Evolutionary conservation across 2,329 filamentous ascomycete species (phyloP), one percentile per base, ranked within the genome.

Genomic region (Aspergillus caelatus): DNA sequence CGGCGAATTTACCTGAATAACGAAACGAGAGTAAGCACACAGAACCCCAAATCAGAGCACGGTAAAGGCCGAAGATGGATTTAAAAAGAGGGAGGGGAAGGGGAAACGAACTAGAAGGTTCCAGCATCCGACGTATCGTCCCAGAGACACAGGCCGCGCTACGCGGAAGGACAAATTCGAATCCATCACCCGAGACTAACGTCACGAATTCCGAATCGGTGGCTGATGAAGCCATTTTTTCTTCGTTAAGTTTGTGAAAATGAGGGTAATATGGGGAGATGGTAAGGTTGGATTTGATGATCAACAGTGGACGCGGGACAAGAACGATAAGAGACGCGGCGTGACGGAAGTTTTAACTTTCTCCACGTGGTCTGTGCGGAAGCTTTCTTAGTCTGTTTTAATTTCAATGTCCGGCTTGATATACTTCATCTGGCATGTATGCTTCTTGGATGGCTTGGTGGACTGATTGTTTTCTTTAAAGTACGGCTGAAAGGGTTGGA

Each of bases 71-170:
- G 16, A n/a, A 3, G 16, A n/a, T 9, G 16, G 8, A 41, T 41
- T 14, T n/a, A 30, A 36, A 45, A 39, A 53, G 21, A 21, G 39
- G 11, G 57, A 34, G 36, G 23, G 23, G 23, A 55, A 58, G 32
- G 57, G 53, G 45, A 41, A 12, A 23, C 50, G 60, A 65, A 36
- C 52, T 61, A 75, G 81, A 78, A 23, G 86, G 84, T 68, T 90
- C 86, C 53, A 91, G 76, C 83, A 89, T 89, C 66, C 86, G 83
- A 67, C 84, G 84, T 70, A 91, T 86, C 2, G 87, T 86, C 52
- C 83, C 85, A 5, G 87, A 87, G 62, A 89, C 81, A 70, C 82
- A 85, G 45, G 88, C 88, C 5, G 86, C 84, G 34, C 83, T 87
- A 68, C 88, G 84, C 26, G 85, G 82, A 48, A 91, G 75, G 65